A percentile compares a stretch with the other conserved stretches of the same genome.
Evolutionary conservation across 306 rosid species (phyloP).

Genomic region (Medicago truncatula): MtrunA17r5.0-ANR NC_053045.1:14466501-14467000

Average conservation of each 20-base stretch:
- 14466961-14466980: background rate
- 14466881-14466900: conserved; percentile 93
- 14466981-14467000: background rate
- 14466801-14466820: conserved; percentile 78
- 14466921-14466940: conserved; percentile 38
- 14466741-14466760: background rate
- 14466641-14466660: background rate
- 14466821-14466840: conserved; percentile 73
- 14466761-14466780: background rate
- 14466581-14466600: conserved; percentile 65
- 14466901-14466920: conserved; percentile 90
- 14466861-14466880: conserved; percentile 89
- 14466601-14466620: background rate
- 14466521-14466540: conserved; percentile 71
- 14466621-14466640: background rate
- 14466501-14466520: conserved; percentile 85
- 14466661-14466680: background rate
- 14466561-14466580: conserved; percentile 96
- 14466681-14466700: background rate
- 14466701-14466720: background rate
- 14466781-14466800: conserved; percentile 58
- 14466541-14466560: conserved; percentile 84
- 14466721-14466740: background rate
- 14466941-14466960: background rate
- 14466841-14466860: conserved; percentile 66